phyloP scores from a whole-genome alignment of 495 filamentous ascomycete species.

The Collariella sp. region DNA sequence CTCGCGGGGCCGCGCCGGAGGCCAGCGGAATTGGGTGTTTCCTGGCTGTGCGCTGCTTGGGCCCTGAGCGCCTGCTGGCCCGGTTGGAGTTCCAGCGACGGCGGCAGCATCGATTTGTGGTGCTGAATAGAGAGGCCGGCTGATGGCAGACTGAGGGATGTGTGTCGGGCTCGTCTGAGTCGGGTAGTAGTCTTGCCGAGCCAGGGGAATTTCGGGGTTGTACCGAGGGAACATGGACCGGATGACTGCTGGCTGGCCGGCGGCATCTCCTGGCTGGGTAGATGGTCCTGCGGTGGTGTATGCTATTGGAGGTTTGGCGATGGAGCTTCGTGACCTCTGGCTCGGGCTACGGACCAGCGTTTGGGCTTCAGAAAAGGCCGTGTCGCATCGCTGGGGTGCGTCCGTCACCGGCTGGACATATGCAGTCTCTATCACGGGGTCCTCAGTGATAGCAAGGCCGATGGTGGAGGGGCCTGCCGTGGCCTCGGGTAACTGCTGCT shows the following conservation, averaged over 20 bases:
- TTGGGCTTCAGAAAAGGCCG: constrained; percentile 43
- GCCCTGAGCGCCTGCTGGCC: neutral
- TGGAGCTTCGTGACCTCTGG: constrained; percentile 39
- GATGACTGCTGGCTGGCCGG: constrained; percentile 26
- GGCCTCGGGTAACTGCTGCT: constrained; percentile 2
- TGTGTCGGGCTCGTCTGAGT: constrained; percentile 46
- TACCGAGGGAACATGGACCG: constrained; percentile 73
- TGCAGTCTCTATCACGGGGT: constrained; percentile 23
- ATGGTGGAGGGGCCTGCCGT: constrained; percentile 17
- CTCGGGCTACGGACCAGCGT: constrained; percentile 43
- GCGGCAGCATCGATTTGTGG: constrained; percentile 26
- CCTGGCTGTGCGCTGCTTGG: neutral
- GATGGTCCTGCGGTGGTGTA: constrained; percentile 22
- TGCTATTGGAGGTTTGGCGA: constrained; percentile 37
- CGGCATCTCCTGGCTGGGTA: constrained; percentile 15
- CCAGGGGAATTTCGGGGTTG: constrained; percentile 58
- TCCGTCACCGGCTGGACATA: constrained; percentile 26
- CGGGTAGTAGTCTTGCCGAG: constrained; percentile 61
- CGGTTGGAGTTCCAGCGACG: constrained; percentile 9
- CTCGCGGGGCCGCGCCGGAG: constrained; percentile 22
- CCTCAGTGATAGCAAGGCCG: constrained; percentile 16
- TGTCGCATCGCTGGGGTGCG: constrained; percentile 36
- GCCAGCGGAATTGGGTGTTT: constrained; percentile 13
- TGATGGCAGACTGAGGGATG: constrained; percentile 49
- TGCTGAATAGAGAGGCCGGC: constrained; percentile 47